phyloP scores from a whole-genome alignment of 495 filamentous ascomycete genomes.

The Cenococcum geophilum region DNA sequence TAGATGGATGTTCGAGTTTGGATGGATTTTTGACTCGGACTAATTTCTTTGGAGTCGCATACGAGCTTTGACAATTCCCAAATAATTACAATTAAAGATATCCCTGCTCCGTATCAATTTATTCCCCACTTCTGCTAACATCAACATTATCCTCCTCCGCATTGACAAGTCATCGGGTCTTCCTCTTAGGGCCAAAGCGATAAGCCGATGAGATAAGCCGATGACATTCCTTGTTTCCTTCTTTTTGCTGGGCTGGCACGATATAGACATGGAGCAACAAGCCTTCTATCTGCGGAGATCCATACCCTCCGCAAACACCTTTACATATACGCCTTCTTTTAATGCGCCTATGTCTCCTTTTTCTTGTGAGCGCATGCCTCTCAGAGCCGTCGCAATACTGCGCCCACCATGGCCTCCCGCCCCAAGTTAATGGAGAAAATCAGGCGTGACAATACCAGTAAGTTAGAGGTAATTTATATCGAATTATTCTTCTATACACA shows the following conservation, averaged over 20 bases:
- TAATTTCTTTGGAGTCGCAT: too few relatives aligned
- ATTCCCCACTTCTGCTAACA: too few relatives aligned
- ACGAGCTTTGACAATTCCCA: too few relatives aligned
- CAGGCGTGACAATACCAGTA: background rate
- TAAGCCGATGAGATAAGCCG: background rate
- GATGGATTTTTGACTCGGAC: background rate
- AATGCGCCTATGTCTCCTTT: too few relatives aligned
- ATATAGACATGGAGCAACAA: background rate
- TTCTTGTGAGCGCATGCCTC: too few relatives aligned
- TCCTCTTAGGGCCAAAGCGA: background rate
- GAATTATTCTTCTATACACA: background rate
- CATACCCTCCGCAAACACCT: background rate
- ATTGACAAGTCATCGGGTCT: background rate
- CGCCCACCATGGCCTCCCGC: background rate
- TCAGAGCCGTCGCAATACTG: background rate
- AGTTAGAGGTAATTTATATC: background rate
- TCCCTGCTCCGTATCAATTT: too few relatives aligned
- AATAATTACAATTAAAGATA: too few relatives aligned
- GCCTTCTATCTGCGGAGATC: background rate
- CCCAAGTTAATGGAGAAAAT: slow-evolving; percentile 6
- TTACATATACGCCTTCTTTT: background rate
- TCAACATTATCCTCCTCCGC: background rate
- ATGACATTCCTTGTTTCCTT: background rate
- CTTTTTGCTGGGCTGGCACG: background rate
- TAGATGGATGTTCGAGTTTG: background rate